A percentile compares a stretch with the other conserved stretches of the same genome.
Conservation (phyloP, 2,329 filamentous ascomycete species). For the Acephala macrosclerotiorum region DNA sequence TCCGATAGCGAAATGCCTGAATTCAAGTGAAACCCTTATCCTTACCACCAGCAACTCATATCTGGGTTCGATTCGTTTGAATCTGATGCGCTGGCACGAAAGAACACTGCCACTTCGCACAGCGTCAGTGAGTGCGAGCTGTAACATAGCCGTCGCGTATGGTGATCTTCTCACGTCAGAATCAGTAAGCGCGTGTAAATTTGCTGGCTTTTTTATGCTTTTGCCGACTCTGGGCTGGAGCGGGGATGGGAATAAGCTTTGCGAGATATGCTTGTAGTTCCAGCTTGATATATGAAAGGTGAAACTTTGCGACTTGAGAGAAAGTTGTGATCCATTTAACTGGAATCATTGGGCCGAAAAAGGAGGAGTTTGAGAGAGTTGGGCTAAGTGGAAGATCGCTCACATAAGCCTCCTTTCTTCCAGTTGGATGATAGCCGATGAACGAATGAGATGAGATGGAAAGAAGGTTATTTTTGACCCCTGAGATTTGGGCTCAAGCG, state of each 20-base stretch:
- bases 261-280: not conserved
- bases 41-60: not conserved
- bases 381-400: not conserved
- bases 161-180: slow-evolving; percentile 10
- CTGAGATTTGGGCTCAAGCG: not conserved
- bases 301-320: not conserved
- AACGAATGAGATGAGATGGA: not conserved
- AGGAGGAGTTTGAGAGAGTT: not conserved
- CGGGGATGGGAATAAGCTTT: not conserved
- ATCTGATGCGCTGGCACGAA: slow-evolving; percentile 4
- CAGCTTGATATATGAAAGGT: not conserved
- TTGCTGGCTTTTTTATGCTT: not conserved
- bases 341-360: not conserved
- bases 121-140: not conserved
- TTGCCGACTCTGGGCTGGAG: not conserved
- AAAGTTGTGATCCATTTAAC: not conserved
- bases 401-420: not conserved
- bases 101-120: not conserved
- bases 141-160: not conserved
- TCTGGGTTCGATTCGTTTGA: not conserved
- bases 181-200: not conserved
- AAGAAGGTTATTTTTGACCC: not conserved
- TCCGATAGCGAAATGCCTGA: not conserved
- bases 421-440: not conserved
- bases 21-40: not conserved